phyloP scores from a whole-genome alignment of 2,329 filamentous ascomycete genomes.

The Grosmannia clavigera region DNA sequence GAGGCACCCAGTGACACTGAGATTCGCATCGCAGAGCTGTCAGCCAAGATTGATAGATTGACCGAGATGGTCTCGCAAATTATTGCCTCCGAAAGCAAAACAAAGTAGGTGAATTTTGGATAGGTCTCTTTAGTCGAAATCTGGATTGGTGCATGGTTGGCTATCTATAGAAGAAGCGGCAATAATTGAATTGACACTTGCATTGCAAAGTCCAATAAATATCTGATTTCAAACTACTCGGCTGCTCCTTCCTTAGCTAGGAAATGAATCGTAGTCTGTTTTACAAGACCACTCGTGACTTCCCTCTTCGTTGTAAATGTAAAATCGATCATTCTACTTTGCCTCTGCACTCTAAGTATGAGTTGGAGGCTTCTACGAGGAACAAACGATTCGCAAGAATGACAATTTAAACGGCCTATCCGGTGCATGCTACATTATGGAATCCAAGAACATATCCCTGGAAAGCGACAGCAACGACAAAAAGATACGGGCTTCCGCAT shows the following conservation, averaged over 20 bases:
- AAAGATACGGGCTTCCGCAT: background rate
- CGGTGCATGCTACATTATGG: background rate
- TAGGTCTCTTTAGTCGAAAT: background rate
- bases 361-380: no score
- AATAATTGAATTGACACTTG: background rate
- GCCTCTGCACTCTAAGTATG: background rate
- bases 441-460: background rate
- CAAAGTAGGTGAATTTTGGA: background rate
- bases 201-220: background rate
- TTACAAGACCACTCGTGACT: background rate
- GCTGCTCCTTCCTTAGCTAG: background rate
- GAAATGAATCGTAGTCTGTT: background rate
- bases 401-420: background rate
- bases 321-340: background rate
- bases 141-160: background rate
- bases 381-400: no score
- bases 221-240: background rate
- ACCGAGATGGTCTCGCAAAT: slow-evolving; percentile 39
- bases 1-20: slow-evolving; percentile 14
- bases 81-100: background rate
- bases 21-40: slow-evolving; percentile 40
- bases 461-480: background rate
- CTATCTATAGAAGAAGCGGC: background rate
- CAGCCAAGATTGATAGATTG: slow-evolving; percentile 43
- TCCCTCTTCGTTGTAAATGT: background rate